Base-by-base conservation (phyloP, 169 alveolate genomes). In the Plasmodium gonderi region DNA sequence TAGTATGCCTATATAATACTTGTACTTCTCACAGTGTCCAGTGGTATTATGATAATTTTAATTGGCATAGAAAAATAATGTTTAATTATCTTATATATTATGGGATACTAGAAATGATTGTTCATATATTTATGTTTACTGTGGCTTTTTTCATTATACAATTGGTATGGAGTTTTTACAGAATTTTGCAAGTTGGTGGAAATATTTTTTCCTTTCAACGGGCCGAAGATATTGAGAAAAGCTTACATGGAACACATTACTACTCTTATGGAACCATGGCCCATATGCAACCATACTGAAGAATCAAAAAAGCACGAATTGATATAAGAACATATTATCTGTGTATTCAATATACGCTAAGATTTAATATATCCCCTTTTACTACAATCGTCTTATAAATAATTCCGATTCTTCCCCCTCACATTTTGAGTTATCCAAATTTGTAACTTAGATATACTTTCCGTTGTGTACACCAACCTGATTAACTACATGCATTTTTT, bases 171-270 rank as follows among this genome's bases (percentile, higher is more conserved):
- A 85, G 92, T 38, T 85, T 85, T 60, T 85, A 85, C 33, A 51
- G 92, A 85, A 74, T 85, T 85, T 74, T 85, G 67, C 92, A 85
- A 85, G 85, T 75, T 3, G 92, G 92, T 17, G 92, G 92, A 36
- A 85, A 85, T 38, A 85, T 85, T 42, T 85, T 85, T 85, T 85
- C 92, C 44, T 85, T 85, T 44, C 92, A 85, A 74, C 17, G 79
- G 65, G 92, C 92, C 0, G 87, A 85, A 75, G 87, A 85, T 20
- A 75, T 85, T 40, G 92, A 85, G 17, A 51, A 51, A 26, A 75
- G 54, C n/a, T 20, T 85, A 20, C 92, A 85, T 23, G 87, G 92
- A 5, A 47, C 92, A n/a, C 42, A 85, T 44, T 74, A 74, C 65
- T 85, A 74, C 49, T 23, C 92, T 8, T 85, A 85, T 7, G 92